Base-by-base conservation (phyloP, 2,329 filamentous ascomycete genomes). In the Elsinoe necatrix region DNA sequence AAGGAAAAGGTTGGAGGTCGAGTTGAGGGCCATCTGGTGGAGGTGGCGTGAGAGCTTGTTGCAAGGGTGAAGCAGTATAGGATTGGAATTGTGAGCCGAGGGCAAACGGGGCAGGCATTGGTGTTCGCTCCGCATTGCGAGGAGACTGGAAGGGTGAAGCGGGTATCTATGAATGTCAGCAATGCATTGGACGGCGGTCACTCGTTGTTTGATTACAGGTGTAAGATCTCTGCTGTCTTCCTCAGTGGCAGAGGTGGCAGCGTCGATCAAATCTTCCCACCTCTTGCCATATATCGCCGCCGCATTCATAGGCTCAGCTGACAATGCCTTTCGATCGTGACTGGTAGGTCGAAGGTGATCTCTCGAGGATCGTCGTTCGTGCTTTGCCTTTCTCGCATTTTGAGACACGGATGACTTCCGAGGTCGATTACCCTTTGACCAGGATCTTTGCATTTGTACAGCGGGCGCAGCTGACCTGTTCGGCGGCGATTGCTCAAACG, bases 221-320 rank as follows among this genome's bases (percentile, higher is more conserved):
- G 89, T 95, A 68, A 92, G 82, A 71, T 95, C 91, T 67, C 80
- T 75, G 62, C 91, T 90, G 69, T 95, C 89, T 67, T 93, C 92
- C 73, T 95, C 91, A 2, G 89, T 95, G 25, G 91, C 90, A 60
- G 89, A 95, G 29, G 92, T 90, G 56, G 88, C 92, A 54, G 92
- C 92, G 71, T 96, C 91, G 62, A 97, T 95, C 59, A 97, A 78
- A 71, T 97, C 92, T 71, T 95, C 89, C 93, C 92, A 97, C 65
- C 92, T 81, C 74, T 93, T 95, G 62, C 89, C 90, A 72, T 87
- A 83, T 50, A 80, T 75, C 64, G 79, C 81, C 16, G 80, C 87
- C 59, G 87, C 85, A 18, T 82, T 83, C 57, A 85, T 81, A 21
- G 91, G 90, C 71, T 96, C 92, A 41, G 88, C 88, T 14, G 89